These are phyloP conservation scores for Cudoniella acicularis DNA, from an alignment of 495 filamentous ascomycete species.

Conservation along the genomic window DNA sequence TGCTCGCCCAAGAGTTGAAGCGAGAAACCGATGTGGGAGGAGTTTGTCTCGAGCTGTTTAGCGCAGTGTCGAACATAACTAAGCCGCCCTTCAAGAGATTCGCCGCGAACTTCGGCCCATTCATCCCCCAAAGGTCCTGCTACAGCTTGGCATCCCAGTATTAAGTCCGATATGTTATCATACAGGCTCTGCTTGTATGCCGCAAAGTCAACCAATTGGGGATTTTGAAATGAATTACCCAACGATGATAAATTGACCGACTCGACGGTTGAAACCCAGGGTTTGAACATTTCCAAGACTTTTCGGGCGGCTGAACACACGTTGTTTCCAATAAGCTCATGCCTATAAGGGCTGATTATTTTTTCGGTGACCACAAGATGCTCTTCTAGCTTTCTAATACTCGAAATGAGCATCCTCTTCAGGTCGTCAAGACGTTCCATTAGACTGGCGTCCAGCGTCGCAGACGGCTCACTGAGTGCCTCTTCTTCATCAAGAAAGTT, in stretches of 20 bases:
- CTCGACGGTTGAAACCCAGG: slow-evolving; percentile 82
- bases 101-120: slow-evolving; percentile 88
- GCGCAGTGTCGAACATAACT: slow-evolving; percentile 71
- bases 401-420: slow-evolving; percentile 72
- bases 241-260: slow-evolving; percentile 79
- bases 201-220: slow-evolving; percentile 82
- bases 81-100: slow-evolving; percentile 85
- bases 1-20: slow-evolving; percentile 82
- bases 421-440: slow-evolving; percentile 83
- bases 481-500: slow-evolving; percentile 87
- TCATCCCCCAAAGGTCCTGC: slow-evolving; percentile 89
- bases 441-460: slow-evolving; percentile 66
- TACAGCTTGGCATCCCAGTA: slow-evolving; percentile 81
- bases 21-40: slow-evolving; percentile 83
- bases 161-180: slow-evolving; percentile 85
- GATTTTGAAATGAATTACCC: slow-evolving; percentile 72
- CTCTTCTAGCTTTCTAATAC: slow-evolving; percentile 82
- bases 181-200: slow-evolving; percentile 89
- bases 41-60: slow-evolving; percentile 77
- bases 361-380: slow-evolving; percentile 72
- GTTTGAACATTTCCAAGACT: slow-evolving; percentile 79
- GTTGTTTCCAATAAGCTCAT: slow-evolving; percentile 68
- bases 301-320: slow-evolving; percentile 70
- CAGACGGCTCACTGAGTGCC: slow-evolving; percentile 65
- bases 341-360: slow-evolving; percentile 65